These are phyloP conservation scores for Theobroma cacao DNA, from an alignment of 345 rosid genomes.

Conservation along the genomic window DNA sequence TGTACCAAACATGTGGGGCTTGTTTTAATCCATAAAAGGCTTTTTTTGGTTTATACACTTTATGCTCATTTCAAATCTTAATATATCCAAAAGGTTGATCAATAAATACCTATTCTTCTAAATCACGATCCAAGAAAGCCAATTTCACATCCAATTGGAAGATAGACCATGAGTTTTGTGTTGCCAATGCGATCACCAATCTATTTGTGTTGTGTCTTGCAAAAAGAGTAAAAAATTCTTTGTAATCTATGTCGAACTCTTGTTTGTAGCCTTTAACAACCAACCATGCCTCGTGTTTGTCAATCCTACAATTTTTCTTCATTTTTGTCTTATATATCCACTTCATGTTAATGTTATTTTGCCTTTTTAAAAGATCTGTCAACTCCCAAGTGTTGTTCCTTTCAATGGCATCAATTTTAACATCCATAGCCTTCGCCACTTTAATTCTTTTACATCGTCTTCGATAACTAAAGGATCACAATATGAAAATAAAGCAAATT, in stretches of 20 bases:
- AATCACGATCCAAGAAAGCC: too few relatives aligned
- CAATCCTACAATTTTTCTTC: neutral
- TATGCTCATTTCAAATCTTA: too few relatives aligned
- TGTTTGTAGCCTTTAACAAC: neutral
- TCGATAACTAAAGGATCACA: neutral
- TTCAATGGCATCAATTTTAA: neutral
- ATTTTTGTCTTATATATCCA: neutral
- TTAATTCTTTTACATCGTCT: neutral
- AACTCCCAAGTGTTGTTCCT: neutral
- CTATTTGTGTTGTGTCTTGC: neutral
- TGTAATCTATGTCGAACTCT: neutral
- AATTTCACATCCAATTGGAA: too few relatives aligned
- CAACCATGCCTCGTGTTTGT: neutral
- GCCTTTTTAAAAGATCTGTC: neutral
- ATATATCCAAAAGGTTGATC: too few relatives aligned
- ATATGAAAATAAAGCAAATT: neutral
- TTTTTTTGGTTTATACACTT: too few relatives aligned
- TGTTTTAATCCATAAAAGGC: too few relatives aligned
- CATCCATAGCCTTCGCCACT: slow-evolving; percentile 6
- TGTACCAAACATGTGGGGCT: neutral
- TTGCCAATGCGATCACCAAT: too few relatives aligned
- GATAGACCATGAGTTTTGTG: too few relatives aligned
- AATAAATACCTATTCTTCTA: too few relatives aligned
- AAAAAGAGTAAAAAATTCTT: neutral
- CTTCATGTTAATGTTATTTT: neutral